Percentiles rank a stretch among this genome's conserved stretches.
These are phyloP conservation scores for Monosporozyma unispora DNA, from an alignment of 805 yeast species.

Conservation along the genomic window DNA sequence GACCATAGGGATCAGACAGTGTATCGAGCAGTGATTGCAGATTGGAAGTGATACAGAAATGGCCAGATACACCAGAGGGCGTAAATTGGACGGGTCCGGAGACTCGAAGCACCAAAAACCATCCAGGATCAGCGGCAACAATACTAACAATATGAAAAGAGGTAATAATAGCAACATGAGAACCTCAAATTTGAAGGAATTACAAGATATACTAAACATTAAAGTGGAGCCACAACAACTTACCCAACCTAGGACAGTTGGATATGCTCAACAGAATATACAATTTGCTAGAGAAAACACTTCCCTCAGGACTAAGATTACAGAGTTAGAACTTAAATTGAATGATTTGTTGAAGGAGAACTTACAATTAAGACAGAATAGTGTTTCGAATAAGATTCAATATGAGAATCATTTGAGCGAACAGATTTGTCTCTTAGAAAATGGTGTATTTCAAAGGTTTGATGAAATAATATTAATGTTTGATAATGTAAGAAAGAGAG, in stretches of 20 bases:
- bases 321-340: conserved; percentile 44
- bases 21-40: neutral
- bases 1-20: no score
- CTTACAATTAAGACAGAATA: conserved; percentile 33
- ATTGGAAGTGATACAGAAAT: no score
- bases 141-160: neutral
- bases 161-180: neutral
- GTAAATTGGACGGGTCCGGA: neutral
- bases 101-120: neutral
- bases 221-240: conserved; percentile 16
- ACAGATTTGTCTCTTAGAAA: conserved; percentile 35
- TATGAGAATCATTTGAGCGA: conserved; percentile 32
- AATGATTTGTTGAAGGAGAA: conserved; percentile 45
- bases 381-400: conserved; percentile 24
- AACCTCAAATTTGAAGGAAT: conserved; percentile 19
- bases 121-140: neutral
- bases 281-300: conserved; percentile 55
- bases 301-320: conserved; percentile 40
- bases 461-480: conserved; percentile 39
- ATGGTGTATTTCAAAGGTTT: conserved; percentile 34
- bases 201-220: conserved; percentile 24
- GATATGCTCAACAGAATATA: conserved; percentile 35
- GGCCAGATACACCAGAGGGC: neutral
- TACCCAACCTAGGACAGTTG: conserved; percentile 18
- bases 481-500: conserved; percentile 33